Base-by-base conservation (phyloP, 805 yeast genomes). In the Suhomyces canberraensis region DNA sequence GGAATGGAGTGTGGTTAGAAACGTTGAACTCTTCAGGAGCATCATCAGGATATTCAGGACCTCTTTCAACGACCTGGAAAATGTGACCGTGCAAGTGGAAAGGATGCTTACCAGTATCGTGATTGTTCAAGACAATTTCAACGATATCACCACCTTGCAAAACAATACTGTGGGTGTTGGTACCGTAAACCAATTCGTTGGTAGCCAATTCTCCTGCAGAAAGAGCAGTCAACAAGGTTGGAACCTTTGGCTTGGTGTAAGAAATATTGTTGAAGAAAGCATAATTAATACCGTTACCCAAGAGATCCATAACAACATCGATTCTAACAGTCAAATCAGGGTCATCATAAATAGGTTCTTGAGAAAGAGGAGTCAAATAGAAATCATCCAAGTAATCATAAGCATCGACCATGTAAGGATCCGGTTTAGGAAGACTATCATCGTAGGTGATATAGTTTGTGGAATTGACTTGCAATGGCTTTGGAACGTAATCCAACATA, bases 21-120 rank as follows among this genome's bases (percentile, higher is more conserved):
- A 77, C 71, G 52, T 84, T 79, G 56, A 70, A 88, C 6, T 73
- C 55, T 32, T 75, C 71, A 26, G 83, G 84, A 14, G 69, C 67
- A 15, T 62, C 76, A 35, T 74, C 81, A 39, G 64, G 65, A 35
- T 74, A 77, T 29, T 72, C 79, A 20, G 71, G 78, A 34, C 83
- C 87, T 62, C 96, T 75, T 44, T 76, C 80, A 41, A 88, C 60
- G 8, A 84, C 72, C 67, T 91, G 97, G 85, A 90, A 91, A 33
- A 62, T 77, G 61, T 84, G 93, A 35, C 98, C 98, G 68, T 91
- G 98, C 58, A 91, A 69, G 66, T 91, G 98, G 93, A 91, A 91
- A 20, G 98, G 98, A 69, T 91, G 98, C 51, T 73, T 83, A 58
- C 98, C 97, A 4, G 95, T 78, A 62, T 91, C 98, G 42, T 66